Evolutionary conservation across 441 rosid species (phyloP).

Genomic region (Melastoma candidum): DNA sequence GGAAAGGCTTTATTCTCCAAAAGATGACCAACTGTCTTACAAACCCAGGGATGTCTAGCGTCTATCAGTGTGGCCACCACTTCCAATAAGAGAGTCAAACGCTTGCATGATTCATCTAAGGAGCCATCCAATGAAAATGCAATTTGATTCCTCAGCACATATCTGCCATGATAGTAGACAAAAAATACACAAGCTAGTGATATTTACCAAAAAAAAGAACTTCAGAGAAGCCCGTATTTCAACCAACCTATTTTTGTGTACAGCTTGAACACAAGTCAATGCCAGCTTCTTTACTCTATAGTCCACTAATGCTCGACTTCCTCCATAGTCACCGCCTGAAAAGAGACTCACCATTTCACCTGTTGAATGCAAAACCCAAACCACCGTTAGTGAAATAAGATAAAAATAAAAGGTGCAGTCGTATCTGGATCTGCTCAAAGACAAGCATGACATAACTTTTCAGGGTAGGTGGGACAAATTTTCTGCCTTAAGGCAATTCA

Average conservation of each 20-base stretch:
- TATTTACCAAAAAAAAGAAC: background rate
- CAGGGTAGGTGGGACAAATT: no score
- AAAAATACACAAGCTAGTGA: constrained; percentile 11
- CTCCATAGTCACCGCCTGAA: constrained; percentile 44
- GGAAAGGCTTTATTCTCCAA: constrained; percentile 44
- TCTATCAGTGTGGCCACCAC: constrained; percentile 54
- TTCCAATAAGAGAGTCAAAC: constrained; percentile 56
- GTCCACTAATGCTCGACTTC: constrained; percentile 53
- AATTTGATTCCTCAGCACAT: constrained; percentile 51
- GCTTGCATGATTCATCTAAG: constrained; percentile 29
- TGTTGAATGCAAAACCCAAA: constrained; percentile 21
- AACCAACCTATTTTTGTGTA: constrained; percentile 69
- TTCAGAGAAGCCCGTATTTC: background rate
- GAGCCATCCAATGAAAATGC: constrained; percentile 34
- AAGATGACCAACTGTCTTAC: constrained; percentile 63
- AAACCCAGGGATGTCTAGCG: constrained; percentile 87
- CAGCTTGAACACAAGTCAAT: constrained; percentile 65
- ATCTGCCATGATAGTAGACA: constrained; percentile 33
- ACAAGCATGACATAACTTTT: no score
- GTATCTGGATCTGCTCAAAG: no score
- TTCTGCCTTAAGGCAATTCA: constrained; percentile 8
- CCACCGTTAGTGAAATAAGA: no score
- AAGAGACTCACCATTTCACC: constrained; percentile 65
- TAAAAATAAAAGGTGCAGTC: no score
- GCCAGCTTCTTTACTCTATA: constrained; percentile 69